Evolutionary conservation across 352 stramenopile species (phyloP).

Genomic region (Globisporangium recalcitrans): DNA sequence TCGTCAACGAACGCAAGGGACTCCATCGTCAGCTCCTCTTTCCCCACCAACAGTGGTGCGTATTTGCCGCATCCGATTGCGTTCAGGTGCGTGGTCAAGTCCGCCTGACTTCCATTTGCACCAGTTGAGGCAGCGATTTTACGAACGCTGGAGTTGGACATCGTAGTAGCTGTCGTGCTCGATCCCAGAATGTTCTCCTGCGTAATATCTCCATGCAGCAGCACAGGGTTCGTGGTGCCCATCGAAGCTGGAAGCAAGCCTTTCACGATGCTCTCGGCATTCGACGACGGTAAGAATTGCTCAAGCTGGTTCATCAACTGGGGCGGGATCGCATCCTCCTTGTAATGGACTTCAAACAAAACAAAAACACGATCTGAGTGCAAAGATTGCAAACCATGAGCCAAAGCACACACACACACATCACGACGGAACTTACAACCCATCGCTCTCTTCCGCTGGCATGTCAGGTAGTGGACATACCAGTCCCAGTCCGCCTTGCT

Average conservation of each 20-base stretch:
- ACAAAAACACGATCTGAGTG: too few species aligned
- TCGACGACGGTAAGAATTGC: conserved; percentile 41
- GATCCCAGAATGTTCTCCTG: conserved; percentile 78
- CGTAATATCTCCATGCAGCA: conserved; percentile 82
- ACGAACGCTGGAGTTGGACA: neutral
- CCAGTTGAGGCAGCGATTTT: conserved; percentile 2
- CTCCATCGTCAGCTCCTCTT: conserved; percentile 52
- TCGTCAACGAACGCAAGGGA: conserved; percentile 42
- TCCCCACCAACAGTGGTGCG: conserved; percentile 38
- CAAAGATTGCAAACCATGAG: too few species aligned
- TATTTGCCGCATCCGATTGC: conserved; percentile 54
- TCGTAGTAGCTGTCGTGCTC: conserved; percentile 6
- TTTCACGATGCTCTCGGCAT: conserved; percentile 23
- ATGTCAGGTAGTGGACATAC: conserved; percentile 78
- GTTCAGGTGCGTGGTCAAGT: conserved; percentile 33
- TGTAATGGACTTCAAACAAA: conserved; percentile 48
- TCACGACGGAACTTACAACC: conserved; percentile 64
- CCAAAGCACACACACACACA: too few species aligned
- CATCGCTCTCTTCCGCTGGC: conserved; percentile 51
- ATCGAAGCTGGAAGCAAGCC: conserved; percentile 35
- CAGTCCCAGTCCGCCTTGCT: conserved; percentile 66
- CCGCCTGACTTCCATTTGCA: neutral
- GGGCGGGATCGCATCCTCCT: conserved; percentile 45
- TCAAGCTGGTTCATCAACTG: conserved; percentile 62
- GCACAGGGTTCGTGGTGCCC: conserved; percentile 31